These are phyloP conservation scores for Rheum nobile DNA, from an alignment of 148 eudicot species.

Conservation along the genomic window DNA sequence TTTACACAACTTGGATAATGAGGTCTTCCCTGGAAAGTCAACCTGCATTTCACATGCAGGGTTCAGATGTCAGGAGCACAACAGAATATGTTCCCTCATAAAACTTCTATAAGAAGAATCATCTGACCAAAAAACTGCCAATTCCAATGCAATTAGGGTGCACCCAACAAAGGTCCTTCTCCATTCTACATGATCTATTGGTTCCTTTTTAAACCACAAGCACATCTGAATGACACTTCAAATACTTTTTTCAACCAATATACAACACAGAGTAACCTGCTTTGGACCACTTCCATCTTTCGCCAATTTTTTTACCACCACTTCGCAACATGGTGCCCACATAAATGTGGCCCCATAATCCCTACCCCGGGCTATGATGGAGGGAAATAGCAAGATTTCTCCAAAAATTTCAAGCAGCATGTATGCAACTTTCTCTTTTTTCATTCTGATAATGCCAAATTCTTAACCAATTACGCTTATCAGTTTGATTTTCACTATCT, in stretches of 20 bases:
- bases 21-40: conserved; percentile 9
- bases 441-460: background rate
- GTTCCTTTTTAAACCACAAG: background rate
- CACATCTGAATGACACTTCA: background rate
- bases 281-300: too few relatives aligned
- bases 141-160: background rate
- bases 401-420: background rate
- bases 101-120: background rate
- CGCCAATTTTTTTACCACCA: too few relatives aligned
- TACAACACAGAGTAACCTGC: background rate
- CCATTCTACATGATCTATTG: background rate
- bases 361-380: too few relatives aligned
- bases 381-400: background rate
- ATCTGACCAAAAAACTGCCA: background rate
- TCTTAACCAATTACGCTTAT: background rate
- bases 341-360: background rate
- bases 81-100: background rate
- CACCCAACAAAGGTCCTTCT: conserved; percentile 2
- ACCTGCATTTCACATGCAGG: conserved; percentile 25
- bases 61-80: background rate
- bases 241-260: background rate
- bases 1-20: background rate
- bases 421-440: background rate
- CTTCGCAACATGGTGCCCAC: background rate
- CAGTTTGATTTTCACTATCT: background rate